Base-by-base conservation (phyloP, 2,329 filamentous ascomycete genomes). In the Thermoascus crustaceus region DNA sequence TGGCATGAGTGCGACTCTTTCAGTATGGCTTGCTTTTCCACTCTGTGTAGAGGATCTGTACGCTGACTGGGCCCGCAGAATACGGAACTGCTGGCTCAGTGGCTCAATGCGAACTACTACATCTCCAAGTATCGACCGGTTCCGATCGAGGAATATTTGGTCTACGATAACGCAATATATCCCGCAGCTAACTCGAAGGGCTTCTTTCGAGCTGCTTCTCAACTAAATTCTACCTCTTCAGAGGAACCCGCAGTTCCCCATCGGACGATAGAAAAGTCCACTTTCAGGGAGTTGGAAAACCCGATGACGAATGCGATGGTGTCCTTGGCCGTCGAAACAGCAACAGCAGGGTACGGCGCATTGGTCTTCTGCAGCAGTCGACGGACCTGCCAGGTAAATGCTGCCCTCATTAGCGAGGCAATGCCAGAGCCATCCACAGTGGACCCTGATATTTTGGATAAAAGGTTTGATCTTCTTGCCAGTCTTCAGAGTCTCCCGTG, bases 1-100 rank as follows among this genome's bases (percentile, higher is more conserved):
- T 39, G 82, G 80, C 45, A 87, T 88, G 83, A 87, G 83, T 48
- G 83, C 83, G 4, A 87, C 83, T 0, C 65, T 88, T 30, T 78
- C 79, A 36, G 80, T 83, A 61, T 49, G 71, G 17, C 34, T 17
- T 8, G 35, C 3, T 16, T 22, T 13, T 7, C 8, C 21, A 21
- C 27, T 19, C 23, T 10, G 7, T 29, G 13, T 25, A 18, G 9
- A 34, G 16, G 16, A 11, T 3, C 14, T 6, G 13, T 25, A 35
- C 37, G 34, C 43, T 51, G 30, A 50, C 40, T 32, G n/a, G 11
- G 14, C n/a, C 2, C 9, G 7, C 8, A 84, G 79, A 86, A 87
- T 49, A 80, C 82, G 32, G 69, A 76, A 36, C 52, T 84, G 19
- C 66, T 87, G 32, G 80, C 80, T 2, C 66, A 68, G 21, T 87